Evolutionary conservation across 352 stramenopile species (phyloP), one percentile per base, ranked within the genome.

Genomic region (Pythium rishiriense): DNA sequence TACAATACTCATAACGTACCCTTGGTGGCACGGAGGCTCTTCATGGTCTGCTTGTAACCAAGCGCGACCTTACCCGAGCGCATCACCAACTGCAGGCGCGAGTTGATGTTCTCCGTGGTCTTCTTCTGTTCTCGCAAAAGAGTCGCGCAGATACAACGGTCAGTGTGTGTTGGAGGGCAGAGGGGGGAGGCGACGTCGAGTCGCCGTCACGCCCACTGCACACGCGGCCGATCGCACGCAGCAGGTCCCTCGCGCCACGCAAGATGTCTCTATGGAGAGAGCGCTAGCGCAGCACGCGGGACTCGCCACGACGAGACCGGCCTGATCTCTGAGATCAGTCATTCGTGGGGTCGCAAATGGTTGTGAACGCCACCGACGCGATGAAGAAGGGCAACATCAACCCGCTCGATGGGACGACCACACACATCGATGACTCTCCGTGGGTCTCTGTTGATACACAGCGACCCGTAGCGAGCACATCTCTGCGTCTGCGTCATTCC

Each of bases 51-150:
- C 87, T 99, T 99, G 96, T 99, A 99, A 59, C 98, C 98, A 65
- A 99, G 90, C 60, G 94, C 90, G 53, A 98, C 97, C 90, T 99
- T 99, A 71, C 98, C 98, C 37, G 93, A 99, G 78, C 98, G 98
- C 94, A 99, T 99, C 52, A 99, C 97, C 60, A 99, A 86, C 90
- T 99, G 97, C 62, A 99, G 86, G 60, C 97, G 94, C 70, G 95
- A 98, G 96, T 99, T 99, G 89, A 99, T 99, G 75, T 96, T 98
- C 74, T 99, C 97, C 69, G 94, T 90, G 68, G 85, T 92, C 90
- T 99, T 99, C 86, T 99, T 99, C 85, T 96, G 70, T 73, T 87
- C 73, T 54, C 43, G 28, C 14, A 31, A 28, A 39, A 19, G 46
- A 51, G 54, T 39, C 7, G 33, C 33, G 52, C 33, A 68, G 31